These are phyloP conservation scores for Venturiaceae sp. DNA, from an alignment of 2,329 filamentous ascomycete species.

Conservation along the genomic window DNA sequence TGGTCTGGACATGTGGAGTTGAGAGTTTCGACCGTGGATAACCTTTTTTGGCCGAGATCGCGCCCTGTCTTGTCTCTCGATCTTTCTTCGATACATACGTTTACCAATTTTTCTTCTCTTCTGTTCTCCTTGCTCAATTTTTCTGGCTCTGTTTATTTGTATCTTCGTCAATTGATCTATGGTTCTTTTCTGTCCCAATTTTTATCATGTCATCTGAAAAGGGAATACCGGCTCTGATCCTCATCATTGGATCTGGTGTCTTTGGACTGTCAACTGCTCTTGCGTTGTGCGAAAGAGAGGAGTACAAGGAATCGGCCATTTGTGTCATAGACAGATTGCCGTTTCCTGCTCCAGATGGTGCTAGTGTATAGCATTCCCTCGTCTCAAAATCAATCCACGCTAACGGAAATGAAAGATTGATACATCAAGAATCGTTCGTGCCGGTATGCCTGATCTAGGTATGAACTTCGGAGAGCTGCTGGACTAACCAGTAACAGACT, in stretches of 20 bases:
- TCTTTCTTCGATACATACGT: neutral
- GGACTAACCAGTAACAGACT: slow-evolving; percentile 26
- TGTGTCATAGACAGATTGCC: slow-evolving; percentile 48
- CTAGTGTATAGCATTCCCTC: slow-evolving; percentile 31
- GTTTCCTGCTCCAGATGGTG: slow-evolving; percentile 49
- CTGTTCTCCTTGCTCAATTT: neutral
- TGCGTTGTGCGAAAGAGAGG: slow-evolving; percentile 53
- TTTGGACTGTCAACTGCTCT: slow-evolving; percentile 58
- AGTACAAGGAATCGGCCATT: slow-evolving; percentile 40
- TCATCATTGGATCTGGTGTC: slow-evolving; percentile 42
- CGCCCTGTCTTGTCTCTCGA: neutral
- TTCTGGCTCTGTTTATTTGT: too few species aligned
- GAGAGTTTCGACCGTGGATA: neutral
- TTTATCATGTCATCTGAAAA: neutral
- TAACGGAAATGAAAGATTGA: slow-evolving; percentile 5
- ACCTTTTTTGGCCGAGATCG: neutral
- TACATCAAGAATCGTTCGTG: slow-evolving; percentile 5
- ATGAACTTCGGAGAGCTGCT: too few species aligned
- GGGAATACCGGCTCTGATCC: slow-evolving; percentile 28
- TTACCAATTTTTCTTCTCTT: neutral
- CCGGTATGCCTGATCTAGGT: slow-evolving; percentile 4
- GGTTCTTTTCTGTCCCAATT: neutral
- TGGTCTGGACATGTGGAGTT: neutral
- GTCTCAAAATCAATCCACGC: neutral
- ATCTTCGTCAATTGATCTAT: neutral